Evolutionary conservation across 306 rosid genomes (phyloP), one percentile per base, ranked within the genome.

Genomic region (Fragaria iinumae): DNA sequence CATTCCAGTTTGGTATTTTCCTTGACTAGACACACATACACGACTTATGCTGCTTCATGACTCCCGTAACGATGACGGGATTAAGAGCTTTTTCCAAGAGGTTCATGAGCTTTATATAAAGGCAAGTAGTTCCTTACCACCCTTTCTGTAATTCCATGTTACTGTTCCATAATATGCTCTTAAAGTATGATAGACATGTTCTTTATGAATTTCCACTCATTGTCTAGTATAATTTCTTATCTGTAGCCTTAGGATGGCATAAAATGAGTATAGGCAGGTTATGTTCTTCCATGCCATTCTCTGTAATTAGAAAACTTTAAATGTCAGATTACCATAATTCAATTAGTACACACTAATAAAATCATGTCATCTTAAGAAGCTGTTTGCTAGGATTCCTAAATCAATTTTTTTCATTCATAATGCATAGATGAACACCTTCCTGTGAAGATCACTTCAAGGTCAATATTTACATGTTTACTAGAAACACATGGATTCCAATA

Each of bases 71-170:
- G 97, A 95, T 78, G 98, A 95, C 89, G 98, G 98, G 73, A 95
- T 95, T 80, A 95, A 95, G 88, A 95, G 97, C 87, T 92, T 95
- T 81, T 95, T 95, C 83, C 98, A 95, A 86, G 97, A 95, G 78
- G 96, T 95, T 79, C 97, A 95, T 48, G 98, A 95, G 80, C 97
- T 95, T 80, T 95, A 95, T 86, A 88, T 95, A 81, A 95, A 92
- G 96, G 97, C 89, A 82, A 80, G 69, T 69, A 11, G 47, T 34
- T 45, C 20, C 44, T 75, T 84, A 59, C 79, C 63, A 56, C 23
- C 16, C 68, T 49, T 27, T 27, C 38, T 63, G 23, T 10, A 44
- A 8, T 6, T 81, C 60, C 16, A 34, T 17, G 14, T 80, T 21
- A 5, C 36, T 12, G 23, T 55, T 69, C 27, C 32, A 13, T 27